Evolutionary conservation across 768 basidiomycete genomes (phyloP), one percentile per base, ranked within the genome.

Genomic region (Cubamyces lactineus): DNA sequence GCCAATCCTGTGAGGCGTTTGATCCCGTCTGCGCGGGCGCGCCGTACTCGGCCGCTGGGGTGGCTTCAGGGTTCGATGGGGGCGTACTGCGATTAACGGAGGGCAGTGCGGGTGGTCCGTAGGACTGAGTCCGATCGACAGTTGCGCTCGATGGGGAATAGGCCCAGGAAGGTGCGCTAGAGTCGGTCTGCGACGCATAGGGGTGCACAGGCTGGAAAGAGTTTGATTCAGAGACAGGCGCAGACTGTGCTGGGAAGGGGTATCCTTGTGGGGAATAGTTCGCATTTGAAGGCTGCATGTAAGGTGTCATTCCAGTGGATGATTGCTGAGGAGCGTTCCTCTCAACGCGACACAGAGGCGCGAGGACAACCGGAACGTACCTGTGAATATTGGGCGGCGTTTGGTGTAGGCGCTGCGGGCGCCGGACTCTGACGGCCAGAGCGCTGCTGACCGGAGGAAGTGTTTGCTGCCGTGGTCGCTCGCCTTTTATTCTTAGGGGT

Each of bases 111-210:
- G 67, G 54, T 49, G 63, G 61, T 5, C 75, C n/a, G 76, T 76
- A 72, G 72, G 84, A 67, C 77, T 84, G 69, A 79, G 62, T 73
- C 59, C 61, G 81, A 71, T 61, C 76, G 64, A 68, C 75, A 68
- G 60, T 74, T 67, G 65, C 70, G 39, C 59, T 41, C 13, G 71
- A 23, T 42, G 72, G 66, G 16, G 75, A 64, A 69, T 89, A 89
- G 8, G 77, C 82, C 88, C 88, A 90, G 40, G 80, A 71, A 28
- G 84, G 76, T 12, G 81, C 74, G 57, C 43, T 57, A n/a, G 67
- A 47, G 17, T 82, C 79, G 38, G 82, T 69, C 28, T 82, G 67
- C 16, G 80, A 60, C 49, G 75, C 69, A 53, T 79, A 80, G 6
- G 78, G 70, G 51, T 77, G 68, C 19, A 80, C 65, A 45, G 75